Percentiles rank a stretch among this genome's conserved stretches.
phyloP scores from a whole-genome alignment of 768 basidiomycete species.

The Leucosporidium scottii region DNA sequence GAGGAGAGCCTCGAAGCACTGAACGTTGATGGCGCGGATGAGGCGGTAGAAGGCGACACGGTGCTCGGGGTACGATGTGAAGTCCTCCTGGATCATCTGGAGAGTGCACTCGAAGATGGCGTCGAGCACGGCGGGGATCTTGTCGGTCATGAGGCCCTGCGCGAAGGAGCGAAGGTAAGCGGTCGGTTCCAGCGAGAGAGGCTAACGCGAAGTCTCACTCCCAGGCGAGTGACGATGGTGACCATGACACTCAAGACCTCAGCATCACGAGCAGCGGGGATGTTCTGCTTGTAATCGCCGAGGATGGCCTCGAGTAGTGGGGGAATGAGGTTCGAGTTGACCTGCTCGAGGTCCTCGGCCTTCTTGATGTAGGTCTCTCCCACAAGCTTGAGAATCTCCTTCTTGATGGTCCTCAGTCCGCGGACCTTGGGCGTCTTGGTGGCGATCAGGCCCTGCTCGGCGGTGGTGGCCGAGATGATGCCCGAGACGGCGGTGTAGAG shows the following conservation, averaged over 20 bases:
- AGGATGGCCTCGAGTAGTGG: slow-evolving; percentile 92
- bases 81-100: slow-evolving; percentile 98
- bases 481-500: slow-evolving; percentile 95
- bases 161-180: not conserved
- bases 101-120: slow-evolving; percentile 96
- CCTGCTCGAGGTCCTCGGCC: slow-evolving; percentile 90
- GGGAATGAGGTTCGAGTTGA: slow-evolving; percentile 87
- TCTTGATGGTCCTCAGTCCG: slow-evolving; percentile 90
- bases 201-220: slow-evolving; percentile 52
- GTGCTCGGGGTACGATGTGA: slow-evolving; percentile 87
- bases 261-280: slow-evolving; percentile 85
- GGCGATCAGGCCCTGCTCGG: slow-evolving; percentile 77
- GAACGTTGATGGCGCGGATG: slow-evolving; percentile 78
- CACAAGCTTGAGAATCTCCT: slow-evolving; percentile 91
- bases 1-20: slow-evolving; percentile 77
- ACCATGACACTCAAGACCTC: slow-evolving; percentile 97
- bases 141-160: slow-evolving; percentile 77
- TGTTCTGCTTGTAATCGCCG: slow-evolving; percentile 93
- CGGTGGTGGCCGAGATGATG: slow-evolving; percentile 88
- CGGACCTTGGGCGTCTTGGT: slow-evolving; percentile 96
- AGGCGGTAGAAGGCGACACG: slow-evolving; percentile 95
- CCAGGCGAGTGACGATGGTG: slow-evolving; percentile 79
- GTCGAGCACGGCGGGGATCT: slow-evolving; percentile 89
- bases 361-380: slow-evolving; percentile 89
- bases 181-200: not conserved